Base-by-base conservation (phyloP, 371 early-diverging fungal genomes). In the Globomyces sp. region DNA sequence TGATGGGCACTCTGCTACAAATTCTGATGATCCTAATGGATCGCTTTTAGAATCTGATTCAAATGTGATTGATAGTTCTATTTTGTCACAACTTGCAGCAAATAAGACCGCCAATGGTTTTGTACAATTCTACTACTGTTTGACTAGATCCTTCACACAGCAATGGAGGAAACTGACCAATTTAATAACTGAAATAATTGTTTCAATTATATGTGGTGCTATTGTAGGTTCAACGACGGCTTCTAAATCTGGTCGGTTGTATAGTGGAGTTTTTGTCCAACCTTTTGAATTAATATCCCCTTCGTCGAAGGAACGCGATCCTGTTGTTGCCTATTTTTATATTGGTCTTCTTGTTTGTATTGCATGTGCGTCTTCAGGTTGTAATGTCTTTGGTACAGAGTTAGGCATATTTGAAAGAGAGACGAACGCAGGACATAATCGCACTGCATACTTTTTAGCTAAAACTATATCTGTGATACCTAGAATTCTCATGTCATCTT, bases 391-490 rank as follows among this genome's bases (percentile, higher is more conserved):
- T 69, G 72, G 75, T 5, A 63, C 70, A 45, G 82, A 81, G 55
- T 71, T 70, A 42, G 61, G 69, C 2, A 72, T 79, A 41, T 81
- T 68, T 70, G 76, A 74, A 71, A 62, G 79, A 9, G 82, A 81
- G 24, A 49, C 59, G n/a, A 64, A 73, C 6, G 62, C 71, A 5
- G 79, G 81, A 4, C 69, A 72, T 65, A 48, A 57, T 37, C 46
- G 63, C 2, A 8, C 68, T 1, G 71, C 80, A 6, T 81, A 81
- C 68, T 80, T 67, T 52, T 41, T 74, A 13, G 76, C 69, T 36
- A 76, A 76, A 47, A 59, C 64, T 52, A 40, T 71, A 8, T 71
- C 63, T 11, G 72, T 69, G 43, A 1, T 71, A n/a, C 71, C 71
- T 11, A 39, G 72, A 42, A 70, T 75, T 8, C 13, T 70, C 11